A percentile compares a stretch with the other conserved stretches of the same genome.
Conservation (phyloP, 208 protist species). For the Trypanosoma theileri region DNA sequence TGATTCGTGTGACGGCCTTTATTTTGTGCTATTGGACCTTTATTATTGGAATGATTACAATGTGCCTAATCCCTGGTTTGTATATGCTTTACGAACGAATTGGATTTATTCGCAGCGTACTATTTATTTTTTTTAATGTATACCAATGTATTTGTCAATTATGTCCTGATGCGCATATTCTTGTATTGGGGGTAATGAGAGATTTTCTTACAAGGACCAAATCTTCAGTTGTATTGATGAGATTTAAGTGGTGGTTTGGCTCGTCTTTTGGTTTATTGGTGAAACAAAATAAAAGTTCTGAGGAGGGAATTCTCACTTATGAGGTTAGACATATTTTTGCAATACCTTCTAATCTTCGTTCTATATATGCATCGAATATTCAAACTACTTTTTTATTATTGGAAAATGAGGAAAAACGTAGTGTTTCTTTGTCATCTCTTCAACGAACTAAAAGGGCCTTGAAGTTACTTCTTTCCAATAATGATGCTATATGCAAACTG, state of each 20-base stretch:
- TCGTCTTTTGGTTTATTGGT: conserved; percentile 21
- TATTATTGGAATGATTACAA: conserved; percentile 7
- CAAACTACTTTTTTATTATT: not conserved
- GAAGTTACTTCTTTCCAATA: not conserved
- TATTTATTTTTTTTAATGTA: conserved; percentile 2
- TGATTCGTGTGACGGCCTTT: conserved; percentile 15
- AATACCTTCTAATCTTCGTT: conserved; percentile 14
- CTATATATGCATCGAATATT: conserved; percentile 2
- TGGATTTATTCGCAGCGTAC: not conserved
- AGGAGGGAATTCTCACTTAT: not conserved
- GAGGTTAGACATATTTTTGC: not conserved
- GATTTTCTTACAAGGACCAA: not conserved
- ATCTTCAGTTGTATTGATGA: conserved; percentile 5
- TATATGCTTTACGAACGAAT: conserved; percentile 7
- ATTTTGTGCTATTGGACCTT: conserved; percentile 17
- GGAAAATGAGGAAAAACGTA: not conserved
- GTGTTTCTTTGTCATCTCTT: not conserved
- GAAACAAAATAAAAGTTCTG: not conserved
- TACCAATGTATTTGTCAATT: not conserved
- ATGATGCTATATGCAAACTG: conserved; percentile 7
- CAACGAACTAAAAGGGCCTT: conserved; percentile 12
- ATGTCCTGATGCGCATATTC: not conserved
- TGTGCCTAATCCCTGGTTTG: conserved; percentile 8
- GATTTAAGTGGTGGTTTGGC: conserved; percentile 18
- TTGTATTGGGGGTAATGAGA: not conserved